These are phyloP conservation scores for Lactarius hatsudake DNA, from an alignment of 768 basidiomycete species.

Conservation along the genomic window DNA sequence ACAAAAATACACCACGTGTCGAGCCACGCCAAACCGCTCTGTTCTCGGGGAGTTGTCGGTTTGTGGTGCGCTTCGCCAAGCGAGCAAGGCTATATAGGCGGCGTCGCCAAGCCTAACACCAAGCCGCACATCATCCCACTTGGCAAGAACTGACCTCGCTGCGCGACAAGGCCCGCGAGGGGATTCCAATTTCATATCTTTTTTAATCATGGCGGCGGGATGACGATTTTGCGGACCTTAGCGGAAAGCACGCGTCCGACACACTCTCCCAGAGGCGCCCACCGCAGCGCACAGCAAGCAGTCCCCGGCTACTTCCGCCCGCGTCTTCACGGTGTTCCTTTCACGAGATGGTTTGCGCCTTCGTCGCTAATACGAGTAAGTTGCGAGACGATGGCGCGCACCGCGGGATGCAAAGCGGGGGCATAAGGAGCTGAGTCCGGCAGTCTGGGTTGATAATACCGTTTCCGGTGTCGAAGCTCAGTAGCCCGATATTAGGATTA, in stretches of 20 bases:
- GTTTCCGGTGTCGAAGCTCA: not conserved
- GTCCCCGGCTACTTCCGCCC: not conserved
- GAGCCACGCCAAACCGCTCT: conserved; percentile 6
- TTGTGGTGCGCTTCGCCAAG: not conserved
- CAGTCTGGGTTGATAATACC: not conserved
- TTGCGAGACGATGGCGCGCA: too few species aligned
- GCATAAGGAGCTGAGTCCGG: not conserved
- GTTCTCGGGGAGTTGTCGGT: not conserved
- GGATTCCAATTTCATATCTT: not conserved
- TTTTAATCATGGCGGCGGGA: not conserved
- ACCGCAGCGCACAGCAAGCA: not conserved
- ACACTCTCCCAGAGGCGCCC: not conserved
- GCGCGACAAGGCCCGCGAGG: not conserved
- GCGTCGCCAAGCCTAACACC: not conserved
- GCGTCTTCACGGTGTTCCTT: not conserved
- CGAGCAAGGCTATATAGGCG: not conserved
- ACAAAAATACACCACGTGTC: conserved; percentile 28
- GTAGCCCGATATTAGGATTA: not conserved
- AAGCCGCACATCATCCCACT: not conserved
- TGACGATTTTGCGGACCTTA: not conserved
- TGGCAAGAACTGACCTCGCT: not conserved
- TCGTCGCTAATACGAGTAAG: too few species aligned
- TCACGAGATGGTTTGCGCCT: too few species aligned
- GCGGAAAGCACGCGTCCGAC: not conserved
- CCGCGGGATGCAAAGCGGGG: not conserved